Conservation (phyloP, 805 yeast species). For the Nakazawaea laoshanensis region DNA sequence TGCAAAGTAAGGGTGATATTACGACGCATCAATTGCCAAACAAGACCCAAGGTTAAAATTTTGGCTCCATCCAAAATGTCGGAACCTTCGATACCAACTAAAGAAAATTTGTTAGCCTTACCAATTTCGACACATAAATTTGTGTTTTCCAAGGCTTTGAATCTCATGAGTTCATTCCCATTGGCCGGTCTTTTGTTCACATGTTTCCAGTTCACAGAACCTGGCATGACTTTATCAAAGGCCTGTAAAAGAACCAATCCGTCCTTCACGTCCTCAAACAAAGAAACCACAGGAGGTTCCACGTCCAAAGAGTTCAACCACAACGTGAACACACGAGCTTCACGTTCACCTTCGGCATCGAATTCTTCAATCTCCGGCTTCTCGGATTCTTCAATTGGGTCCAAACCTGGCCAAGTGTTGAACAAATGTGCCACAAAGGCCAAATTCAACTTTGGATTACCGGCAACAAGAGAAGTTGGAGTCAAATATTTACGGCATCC, state of each 20-base stretch:
- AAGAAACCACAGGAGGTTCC: conserved; percentile 83
- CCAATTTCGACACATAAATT: conserved; percentile 97
- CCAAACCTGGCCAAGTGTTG: conserved; percentile 95
- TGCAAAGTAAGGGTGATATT: conserved; percentile 82
- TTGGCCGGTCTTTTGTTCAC: conserved; percentile 77
- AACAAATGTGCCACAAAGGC: conserved; percentile 97
- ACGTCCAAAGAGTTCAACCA: conserved; percentile 97
- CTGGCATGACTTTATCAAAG: conserved; percentile 92
- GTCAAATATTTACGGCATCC: conserved; percentile 93
- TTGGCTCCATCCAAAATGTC: conserved; percentile 93
- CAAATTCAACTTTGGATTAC: conserved; percentile 92
- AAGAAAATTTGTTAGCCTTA: conserved; percentile 82
- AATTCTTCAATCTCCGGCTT: conserved; percentile 94
- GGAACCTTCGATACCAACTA: conserved; percentile 97
- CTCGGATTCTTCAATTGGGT: conserved; percentile 87
- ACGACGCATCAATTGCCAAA: conserved; percentile 98
- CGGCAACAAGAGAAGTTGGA: conserved; percentile 86
- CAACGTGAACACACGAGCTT: conserved; percentile 94
- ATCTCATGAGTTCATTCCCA: conserved; percentile 74
- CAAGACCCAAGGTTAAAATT: conserved; percentile 81
- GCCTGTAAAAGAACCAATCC: conserved; percentile 88
- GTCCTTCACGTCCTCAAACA: conserved; percentile 92
- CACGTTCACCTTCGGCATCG: conserved; percentile 99
- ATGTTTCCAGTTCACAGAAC: conserved; percentile 69
- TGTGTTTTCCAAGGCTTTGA: conserved; percentile 95